phyloP scores from a whole-genome alignment of 148 eudicot genomes.

The Rhododendron griersonianum region DNA sequence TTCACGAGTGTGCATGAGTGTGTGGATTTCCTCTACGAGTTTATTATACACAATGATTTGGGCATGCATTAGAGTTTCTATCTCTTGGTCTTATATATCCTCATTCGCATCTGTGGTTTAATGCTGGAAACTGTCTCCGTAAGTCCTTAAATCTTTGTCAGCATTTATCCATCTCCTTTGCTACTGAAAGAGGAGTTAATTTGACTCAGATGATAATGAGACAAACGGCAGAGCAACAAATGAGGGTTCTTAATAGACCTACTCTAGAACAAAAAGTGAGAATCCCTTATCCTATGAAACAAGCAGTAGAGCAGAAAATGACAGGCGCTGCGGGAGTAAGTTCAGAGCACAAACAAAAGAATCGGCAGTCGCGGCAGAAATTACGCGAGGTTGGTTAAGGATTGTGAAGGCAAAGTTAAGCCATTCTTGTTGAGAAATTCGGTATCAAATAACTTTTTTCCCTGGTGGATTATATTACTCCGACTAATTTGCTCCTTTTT shows the following conservation, averaged over 20 bases:
- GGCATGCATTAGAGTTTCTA: not conserved
- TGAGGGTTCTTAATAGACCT: too few relatives aligned
- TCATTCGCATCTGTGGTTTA: not conserved
- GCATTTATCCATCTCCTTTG: not conserved
- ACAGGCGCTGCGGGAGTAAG: not conserved
- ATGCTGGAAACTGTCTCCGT: not conserved
- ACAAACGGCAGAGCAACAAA: not conserved
- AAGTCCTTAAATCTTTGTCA: not conserved
- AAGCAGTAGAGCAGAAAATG: not conserved
- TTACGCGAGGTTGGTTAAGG: not conserved
- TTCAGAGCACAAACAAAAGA: not conserved
- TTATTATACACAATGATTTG: not conserved
- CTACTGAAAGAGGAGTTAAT: not conserved
- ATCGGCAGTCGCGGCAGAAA: not conserved
- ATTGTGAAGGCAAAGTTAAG: not conserved
- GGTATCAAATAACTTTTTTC: not conserved
- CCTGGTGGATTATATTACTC: not conserved
- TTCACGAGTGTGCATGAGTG: not conserved
- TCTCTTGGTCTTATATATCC: not conserved
- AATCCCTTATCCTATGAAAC: not conserved
- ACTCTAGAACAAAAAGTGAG: not conserved
- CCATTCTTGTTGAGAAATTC: not conserved
- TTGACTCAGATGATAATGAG: not conserved
- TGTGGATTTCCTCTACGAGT: not conserved
- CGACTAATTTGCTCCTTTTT: not conserved